Evolutionary conservation across 2,329 filamentous ascomycete species (phyloP).

Genomic region (Penicillium paneum): DNA sequence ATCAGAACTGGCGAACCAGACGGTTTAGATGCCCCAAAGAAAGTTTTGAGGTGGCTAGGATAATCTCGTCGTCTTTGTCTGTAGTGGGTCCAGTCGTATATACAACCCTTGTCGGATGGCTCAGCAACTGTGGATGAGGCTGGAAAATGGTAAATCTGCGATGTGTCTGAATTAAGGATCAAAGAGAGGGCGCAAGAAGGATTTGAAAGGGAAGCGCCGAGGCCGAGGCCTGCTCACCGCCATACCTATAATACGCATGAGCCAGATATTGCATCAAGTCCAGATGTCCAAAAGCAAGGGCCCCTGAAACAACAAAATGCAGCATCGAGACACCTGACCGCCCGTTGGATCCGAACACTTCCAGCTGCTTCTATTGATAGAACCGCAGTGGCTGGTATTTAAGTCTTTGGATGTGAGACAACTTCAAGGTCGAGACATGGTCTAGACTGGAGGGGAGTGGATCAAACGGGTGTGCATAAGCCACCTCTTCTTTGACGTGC

Average conservation of each 20-base stretch:
- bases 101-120: background rate
- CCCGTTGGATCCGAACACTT: background rate
- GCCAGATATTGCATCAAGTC: background rate
- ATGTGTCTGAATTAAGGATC: background rate
- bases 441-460: conserved; percentile 2
- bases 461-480: conserved; percentile 4
- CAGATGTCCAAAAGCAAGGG: background rate
- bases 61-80: conserved; percentile 12
- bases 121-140: no score
- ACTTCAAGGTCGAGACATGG: background rate
- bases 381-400: background rate
- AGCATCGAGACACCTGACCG: background rate
- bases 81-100: conserved; percentile 10
- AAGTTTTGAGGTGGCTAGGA: conserved; percentile 15
- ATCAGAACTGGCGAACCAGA: conserved; percentile 20
- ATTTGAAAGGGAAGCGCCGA: background rate
- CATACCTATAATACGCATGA: background rate
- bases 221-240: background rate
- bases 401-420: conserved; percentile 1
- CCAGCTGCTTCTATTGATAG: background rate
- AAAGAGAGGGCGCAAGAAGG: background rate
- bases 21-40: conserved; percentile 8
- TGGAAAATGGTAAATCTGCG: background rate
- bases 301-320: background rate
- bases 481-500: conserved; percentile 5